phyloP scores from a whole-genome alignment of 2,329 filamentous ascomycete genomes.

The Harringtonia aguacate region DNA sequence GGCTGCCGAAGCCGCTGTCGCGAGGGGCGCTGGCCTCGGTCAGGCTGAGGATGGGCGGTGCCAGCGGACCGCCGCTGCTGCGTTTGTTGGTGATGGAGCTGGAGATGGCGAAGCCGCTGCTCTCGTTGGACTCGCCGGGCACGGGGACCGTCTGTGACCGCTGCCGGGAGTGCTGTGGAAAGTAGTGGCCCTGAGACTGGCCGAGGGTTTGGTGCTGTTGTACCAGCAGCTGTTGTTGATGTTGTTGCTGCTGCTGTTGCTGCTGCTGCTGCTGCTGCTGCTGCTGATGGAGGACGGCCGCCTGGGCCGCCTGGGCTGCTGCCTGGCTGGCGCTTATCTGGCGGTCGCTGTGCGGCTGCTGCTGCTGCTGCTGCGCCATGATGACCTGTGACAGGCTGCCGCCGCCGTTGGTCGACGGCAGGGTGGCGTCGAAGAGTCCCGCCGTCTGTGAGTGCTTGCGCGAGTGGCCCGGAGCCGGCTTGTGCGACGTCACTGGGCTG shows the following conservation, averaged over 20 bases:
- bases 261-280: conserved; percentile 33
- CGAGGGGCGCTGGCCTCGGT: conserved; percentile 54
- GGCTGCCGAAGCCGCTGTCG: conserved; percentile 40
- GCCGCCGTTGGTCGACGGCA: conserved; percentile 47
- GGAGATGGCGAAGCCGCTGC: not conserved
- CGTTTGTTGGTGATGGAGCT: conserved; percentile 21
- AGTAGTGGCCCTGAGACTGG: conserved; percentile 16
- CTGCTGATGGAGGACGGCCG: conserved; percentile 59
- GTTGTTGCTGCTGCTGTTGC: conserved; percentile 44
- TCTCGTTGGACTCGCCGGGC: conserved; percentile 33
- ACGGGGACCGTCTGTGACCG: conserved; percentile 65
- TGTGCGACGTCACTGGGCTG: conserved; percentile 16
- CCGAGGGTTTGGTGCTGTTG: conserved; percentile 27
- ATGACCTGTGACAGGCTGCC: conserved; percentile 43
- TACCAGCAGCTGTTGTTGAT: conserved; percentile 18
- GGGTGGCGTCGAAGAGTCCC: conserved; percentile 64
- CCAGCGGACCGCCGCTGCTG: conserved; percentile 39
- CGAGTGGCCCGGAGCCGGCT: conserved; percentile 27
- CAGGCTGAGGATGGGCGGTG: conserved; percentile 51
- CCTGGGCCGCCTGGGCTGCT: conserved; percentile 70
- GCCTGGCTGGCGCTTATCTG: conserved; percentile 59
- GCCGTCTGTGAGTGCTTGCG: conserved; percentile 62
- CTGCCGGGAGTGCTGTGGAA: conserved; percentile 44
- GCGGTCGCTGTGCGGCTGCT: not conserved
- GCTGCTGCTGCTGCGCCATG: conserved; percentile 26